Base-by-base conservation (phyloP, 805 yeast species). In the Lachancea sp. region DNA sequence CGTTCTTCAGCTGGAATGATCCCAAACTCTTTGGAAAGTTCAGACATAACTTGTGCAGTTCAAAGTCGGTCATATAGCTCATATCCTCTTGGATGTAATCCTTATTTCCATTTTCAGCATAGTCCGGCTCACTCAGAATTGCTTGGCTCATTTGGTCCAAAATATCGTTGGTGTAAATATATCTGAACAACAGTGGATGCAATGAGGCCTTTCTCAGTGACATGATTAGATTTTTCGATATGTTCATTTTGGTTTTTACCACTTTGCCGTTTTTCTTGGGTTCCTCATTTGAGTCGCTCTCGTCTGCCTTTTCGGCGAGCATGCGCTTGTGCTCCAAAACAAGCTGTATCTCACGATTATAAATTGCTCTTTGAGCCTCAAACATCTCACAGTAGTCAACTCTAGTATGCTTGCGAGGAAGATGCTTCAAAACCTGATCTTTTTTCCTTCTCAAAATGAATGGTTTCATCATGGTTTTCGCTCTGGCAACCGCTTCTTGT, bases 381-480 rank as follows among this genome's bases (percentile, higher is more conserved):
- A 74, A 68, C 72, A 89, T 67, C 1, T 76, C 81, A 63, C 97
- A 89, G 51, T 72, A 72, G 42, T 76, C 78, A 31, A 85, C 74
- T 37, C 67, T 68, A 47, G 82, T 87, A 45, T 70, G 67, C 60
- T 93, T 93, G 26, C 75, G 72, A 1, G 99, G 99, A 47, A 93
- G 70, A 60, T 93, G 91, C 59, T 85, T 79, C 64, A 93, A 74
- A 7, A 93, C 99, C 65, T 91, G 97, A 45, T 78, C 85, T 68
- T 93, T 93, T 60, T 82, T 83, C 62, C 99, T 80, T 65, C 99
- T 77, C 57, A 93, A 70, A 8, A 93, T 91, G 68, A 93, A 93
- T 3, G 99, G 99, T 2, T 95, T 85, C 98, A 93, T 91, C 97
- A 93, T 91, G 4, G 93, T 84, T 62, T 87, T 88, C 3, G 99